A percentile compares a stretch with the other conserved stretches of the same genome.
phyloP scores from a whole-genome alignment of 176 grass and related monocot species.

The Secale cereale region DNA sequence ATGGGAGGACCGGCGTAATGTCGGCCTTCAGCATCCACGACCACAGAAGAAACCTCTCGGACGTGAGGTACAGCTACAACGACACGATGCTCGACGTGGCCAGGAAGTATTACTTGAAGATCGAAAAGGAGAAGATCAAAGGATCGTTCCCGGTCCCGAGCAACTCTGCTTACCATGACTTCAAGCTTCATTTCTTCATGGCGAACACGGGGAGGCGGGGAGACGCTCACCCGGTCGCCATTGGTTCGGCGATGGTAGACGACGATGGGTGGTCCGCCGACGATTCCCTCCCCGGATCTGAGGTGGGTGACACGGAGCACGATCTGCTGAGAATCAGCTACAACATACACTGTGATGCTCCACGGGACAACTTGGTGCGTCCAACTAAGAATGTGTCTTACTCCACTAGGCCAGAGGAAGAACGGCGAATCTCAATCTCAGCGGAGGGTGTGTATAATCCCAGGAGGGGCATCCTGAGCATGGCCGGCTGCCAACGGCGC shows the following conservation, averaged over 20 bases:
- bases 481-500: conserved; percentile 42
- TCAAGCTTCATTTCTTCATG: conserved; percentile 15
- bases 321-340: conserved; percentile 41
- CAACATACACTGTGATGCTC: not conserved
- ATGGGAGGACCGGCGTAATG: not conserved
- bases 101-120: not conserved
- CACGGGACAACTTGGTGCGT: no score
- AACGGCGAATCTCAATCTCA: not conserved
- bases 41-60: conserved; percentile 15
- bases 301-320: not conserved
- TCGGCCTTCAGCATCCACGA: conserved; percentile 15
- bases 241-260: conserved; percentile 4
- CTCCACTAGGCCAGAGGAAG: not conserved
- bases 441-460: conserved; percentile 68
- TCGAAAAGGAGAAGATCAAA: not conserved
- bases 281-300: not conserved
- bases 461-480: conserved; percentile 36
- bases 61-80: conserved; percentile 40
- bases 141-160: not conserved
- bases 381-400: no score
- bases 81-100: conserved; percentile 22
- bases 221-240: conserved; percentile 10
- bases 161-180: conserved; percentile 38
- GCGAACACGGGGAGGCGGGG: not conserved
- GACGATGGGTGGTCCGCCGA: not conserved